phyloP scores from a whole-genome alignment of 768 basidiomycete genomes.

The Leccinum subtestaceum region DNA sequence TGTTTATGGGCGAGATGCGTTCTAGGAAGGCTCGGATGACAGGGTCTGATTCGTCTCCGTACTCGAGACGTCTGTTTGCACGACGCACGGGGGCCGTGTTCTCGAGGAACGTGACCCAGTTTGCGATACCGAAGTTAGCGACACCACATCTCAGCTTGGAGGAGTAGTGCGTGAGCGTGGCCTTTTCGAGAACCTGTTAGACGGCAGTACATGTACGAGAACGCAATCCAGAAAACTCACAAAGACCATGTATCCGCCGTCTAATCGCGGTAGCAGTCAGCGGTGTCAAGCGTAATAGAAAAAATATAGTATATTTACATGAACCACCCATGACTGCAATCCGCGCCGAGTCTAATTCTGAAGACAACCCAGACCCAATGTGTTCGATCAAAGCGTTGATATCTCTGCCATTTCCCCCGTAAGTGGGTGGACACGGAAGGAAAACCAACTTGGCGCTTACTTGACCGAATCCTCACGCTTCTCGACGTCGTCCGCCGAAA shows the following conservation, averaged over 20 bases:
- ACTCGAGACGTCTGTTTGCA: slow-evolving; percentile 36
- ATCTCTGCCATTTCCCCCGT: slow-evolving; percentile 27
- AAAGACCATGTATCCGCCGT: slow-evolving; percentile 42
- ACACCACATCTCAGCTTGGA: slow-evolving; percentile 40
- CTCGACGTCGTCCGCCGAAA: slow-evolving; percentile 39
- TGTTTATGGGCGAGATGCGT: slow-evolving; percentile 39
- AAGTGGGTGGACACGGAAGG: not conserved
- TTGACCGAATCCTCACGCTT: slow-evolving; percentile 45
- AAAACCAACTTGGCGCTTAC: slow-evolving; percentile 18
- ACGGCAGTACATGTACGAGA: not conserved
- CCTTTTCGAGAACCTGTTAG: slow-evolving; percentile 22
- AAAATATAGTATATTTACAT: slow-evolving; percentile 26
- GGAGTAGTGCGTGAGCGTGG: slow-evolving; percentile 41
- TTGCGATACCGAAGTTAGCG: slow-evolving; percentile 39
- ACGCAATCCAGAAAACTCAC: slow-evolving; percentile 20
- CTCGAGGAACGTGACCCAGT: slow-evolving; percentile 42
- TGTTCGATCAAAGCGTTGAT: slow-evolving; percentile 38
- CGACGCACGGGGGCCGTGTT: slow-evolving; percentile 39
- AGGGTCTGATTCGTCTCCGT: slow-evolving; percentile 41
- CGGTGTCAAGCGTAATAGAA: not conserved
- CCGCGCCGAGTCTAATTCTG: slow-evolving; percentile 34
- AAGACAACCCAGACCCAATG: slow-evolving; percentile 31
- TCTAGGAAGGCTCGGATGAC: slow-evolving; percentile 37
- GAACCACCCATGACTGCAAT: slow-evolving; percentile 44
- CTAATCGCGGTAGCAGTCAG: slow-evolving; percentile 15